Evolutionary conservation across 345 rosid species (phyloP).

Genomic region (Nasturtium officinale): DNA sequence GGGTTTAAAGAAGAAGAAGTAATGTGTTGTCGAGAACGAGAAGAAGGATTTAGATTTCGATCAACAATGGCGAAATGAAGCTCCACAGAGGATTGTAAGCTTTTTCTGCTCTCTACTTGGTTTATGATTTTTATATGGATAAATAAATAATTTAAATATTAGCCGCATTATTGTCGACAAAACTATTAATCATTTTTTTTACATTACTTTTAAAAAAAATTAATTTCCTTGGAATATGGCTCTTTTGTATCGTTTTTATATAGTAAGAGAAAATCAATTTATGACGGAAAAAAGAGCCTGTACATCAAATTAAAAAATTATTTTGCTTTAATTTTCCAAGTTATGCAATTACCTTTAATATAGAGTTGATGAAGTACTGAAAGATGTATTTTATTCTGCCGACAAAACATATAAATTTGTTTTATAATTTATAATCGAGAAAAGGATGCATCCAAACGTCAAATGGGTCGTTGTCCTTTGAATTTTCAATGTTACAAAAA

Average conservation of each 20-base stretch:
- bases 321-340: not conserved
- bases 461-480: not conserved
- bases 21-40: not conserved
- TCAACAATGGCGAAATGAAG: slow-evolving; percentile 4
- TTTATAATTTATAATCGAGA: not conserved
- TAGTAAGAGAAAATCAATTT: not conserved
- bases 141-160: not conserved
- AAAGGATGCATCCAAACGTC: slow-evolving; percentile 5
- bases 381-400: not conserved
- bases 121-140: not conserved
- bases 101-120: not conserved
- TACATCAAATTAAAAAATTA: not conserved
- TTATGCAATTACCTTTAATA: not conserved
- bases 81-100: not conserved
- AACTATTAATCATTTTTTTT: not conserved
- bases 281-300: not conserved
- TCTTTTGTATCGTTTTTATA: not conserved
- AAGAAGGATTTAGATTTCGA: not conserved
- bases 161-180: slow-evolving; percentile 17
- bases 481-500: not conserved
- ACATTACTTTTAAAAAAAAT: slow-evolving; percentile 13
- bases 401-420: not conserved
- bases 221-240: not conserved
- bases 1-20: slow-evolving; percentile 37
- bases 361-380: not conserved